A percentile compares a stretch with the other conserved stretches of the same genome.
These are phyloP conservation scores for Fusarium verrucosum DNA, from an alignment of 2,329 filamentous ascomycete species.

Conservation along the genomic window DNA sequence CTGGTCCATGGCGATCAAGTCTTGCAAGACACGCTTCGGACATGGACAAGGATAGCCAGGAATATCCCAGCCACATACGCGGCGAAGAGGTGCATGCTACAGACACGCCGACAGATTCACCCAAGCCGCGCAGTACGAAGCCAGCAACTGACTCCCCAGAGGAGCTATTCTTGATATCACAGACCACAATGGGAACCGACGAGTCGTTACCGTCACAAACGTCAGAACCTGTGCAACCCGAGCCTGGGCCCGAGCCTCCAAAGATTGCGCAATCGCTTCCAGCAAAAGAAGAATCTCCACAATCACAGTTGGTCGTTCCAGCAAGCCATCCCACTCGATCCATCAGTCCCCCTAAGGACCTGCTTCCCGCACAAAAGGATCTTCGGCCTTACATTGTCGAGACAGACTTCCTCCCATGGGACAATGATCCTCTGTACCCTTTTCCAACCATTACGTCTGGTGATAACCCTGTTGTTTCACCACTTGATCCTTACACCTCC, in stretches of 20 bases:
- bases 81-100: slow-evolving; percentile 50
- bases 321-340: slow-evolving; percentile 29
- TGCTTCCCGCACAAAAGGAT: slow-evolving; percentile 49
- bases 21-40: slow-evolving; percentile 44
- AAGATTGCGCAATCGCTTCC: slow-evolving; percentile 22
- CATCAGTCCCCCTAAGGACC: slow-evolving; percentile 42
- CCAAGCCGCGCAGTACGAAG: slow-evolving; percentile 5
- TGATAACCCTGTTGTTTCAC: slow-evolving; percentile 41
- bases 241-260: slow-evolving; percentile 23
- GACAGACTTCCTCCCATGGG: slow-evolving; percentile 68
- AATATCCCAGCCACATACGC: slow-evolving; percentile 59
- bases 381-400: slow-evolving; percentile 59
- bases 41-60: slow-evolving; percentile 45
- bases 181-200: slow-evolving; percentile 55
- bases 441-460: slow-evolving; percentile 49
- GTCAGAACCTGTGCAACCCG: slow-evolving; percentile 45
- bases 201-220: slow-evolving; percentile 47
- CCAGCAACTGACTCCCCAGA: slow-evolving; percentile 47
- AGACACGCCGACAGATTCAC: slow-evolving; percentile 22
- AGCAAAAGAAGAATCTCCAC: not conserved
- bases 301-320: slow-evolving; percentile 25
- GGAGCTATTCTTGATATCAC: slow-evolving; percentile 57
- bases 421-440: slow-evolving; percentile 64
- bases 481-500: slow-evolving; percentile 65
- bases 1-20: slow-evolving; percentile 42